phyloP scores from a whole-genome alignment of 2,329 filamentous ascomycete genomes.

The Byssoonygena ceratinophila region DNA sequence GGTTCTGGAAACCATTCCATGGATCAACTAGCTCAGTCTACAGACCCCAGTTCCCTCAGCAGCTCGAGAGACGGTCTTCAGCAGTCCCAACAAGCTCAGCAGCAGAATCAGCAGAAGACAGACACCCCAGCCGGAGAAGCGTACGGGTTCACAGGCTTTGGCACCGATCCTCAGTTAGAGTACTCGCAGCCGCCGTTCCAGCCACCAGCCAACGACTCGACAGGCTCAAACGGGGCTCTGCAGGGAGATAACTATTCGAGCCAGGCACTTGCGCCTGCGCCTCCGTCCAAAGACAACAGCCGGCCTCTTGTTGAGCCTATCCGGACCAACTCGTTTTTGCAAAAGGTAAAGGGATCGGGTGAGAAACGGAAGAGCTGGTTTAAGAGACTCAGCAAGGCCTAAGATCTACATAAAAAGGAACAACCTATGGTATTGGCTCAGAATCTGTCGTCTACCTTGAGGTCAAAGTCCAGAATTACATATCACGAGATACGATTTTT shows the following conservation, averaged over 20 bases:
- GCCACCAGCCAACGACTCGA: conserved; percentile 1
- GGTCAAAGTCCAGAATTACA: not conserved
- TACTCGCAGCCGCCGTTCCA: conserved; percentile 17
- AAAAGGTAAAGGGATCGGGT: conserved; percentile 10
- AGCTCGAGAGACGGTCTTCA: conserved; percentile 71
- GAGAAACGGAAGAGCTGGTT: conserved; percentile 91
- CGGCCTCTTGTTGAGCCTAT: conserved; percentile 6
- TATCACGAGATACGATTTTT: conserved; percentile 7
- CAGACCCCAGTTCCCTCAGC: conserved; percentile 87
- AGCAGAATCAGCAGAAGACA: conserved; percentile 29
- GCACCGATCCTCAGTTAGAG: conserved; percentile 33
- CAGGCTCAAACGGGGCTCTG: conserved; percentile 8
- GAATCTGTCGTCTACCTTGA: not conserved
- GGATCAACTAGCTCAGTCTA: conserved; percentile 69
- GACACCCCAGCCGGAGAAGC: conserved; percentile 42
- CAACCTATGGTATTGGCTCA: too few relatives aligned
- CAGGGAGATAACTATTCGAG: not conserved
- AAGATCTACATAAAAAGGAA: conserved; percentile 12
- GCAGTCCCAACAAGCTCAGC: conserved; percentile 35
- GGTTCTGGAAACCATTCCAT: conserved; percentile 58
- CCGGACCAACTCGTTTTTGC: conserved; percentile 12
- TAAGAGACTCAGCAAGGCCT: conserved; percentile 63
- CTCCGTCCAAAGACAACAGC: conserved; percentile 16
- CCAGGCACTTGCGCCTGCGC: conserved; percentile 14
- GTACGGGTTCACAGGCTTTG: conserved; percentile 52